A percentile compares a stretch with the other conserved stretches of the same genome.
Evolutionary conservation across 2,329 filamentous ascomycete genomes (phyloP).

Genomic region (Xylariaceae sp.): DNA sequence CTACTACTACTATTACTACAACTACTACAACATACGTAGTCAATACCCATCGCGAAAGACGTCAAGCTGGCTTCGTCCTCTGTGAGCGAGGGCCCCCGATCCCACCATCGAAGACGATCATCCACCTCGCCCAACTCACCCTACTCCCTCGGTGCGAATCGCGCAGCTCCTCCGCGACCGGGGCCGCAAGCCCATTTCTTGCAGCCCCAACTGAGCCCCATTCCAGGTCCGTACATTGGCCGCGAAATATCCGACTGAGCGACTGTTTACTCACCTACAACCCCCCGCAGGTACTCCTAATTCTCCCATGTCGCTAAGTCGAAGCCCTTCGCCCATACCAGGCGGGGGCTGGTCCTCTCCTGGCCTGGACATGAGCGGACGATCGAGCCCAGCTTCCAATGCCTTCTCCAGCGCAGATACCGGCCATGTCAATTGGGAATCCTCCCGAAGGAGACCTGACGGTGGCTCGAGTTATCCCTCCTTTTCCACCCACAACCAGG

Average conservation of each 20-base stretch:
- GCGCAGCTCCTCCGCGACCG: constrained; percentile 34
- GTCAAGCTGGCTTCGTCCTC: constrained; percentile 51
- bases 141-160: constrained; percentile 32
- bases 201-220: constrained; percentile 45
- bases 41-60: constrained; percentile 42
- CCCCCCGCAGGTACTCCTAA: constrained; percentile 48
- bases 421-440: constrained; percentile 71
- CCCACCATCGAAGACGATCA: constrained; percentile 49
- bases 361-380: constrained; percentile 67
- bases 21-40: no score
- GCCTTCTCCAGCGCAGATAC: constrained; percentile 47
- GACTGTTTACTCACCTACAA: constrained; percentile 5
- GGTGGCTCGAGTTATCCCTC: constrained; percentile 72
- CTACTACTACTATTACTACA: no score
- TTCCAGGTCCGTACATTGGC: constrained; percentile 58
- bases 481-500: constrained; percentile 75
- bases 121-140: constrained; percentile 34
- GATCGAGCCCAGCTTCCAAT: constrained; percentile 59
- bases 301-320: constrained; percentile 73
- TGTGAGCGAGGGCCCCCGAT: constrained; percentile 46
- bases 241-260: constrained; percentile 12
- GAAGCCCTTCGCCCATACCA: constrained; percentile 79
- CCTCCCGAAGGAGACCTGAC: constrained; percentile 71
- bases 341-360: constrained; percentile 88
- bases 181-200: constrained; percentile 37